Base-by-base conservation (phyloP, 495 filamentous ascomycete genomes). In the Talaromyces adpressus region DNA sequence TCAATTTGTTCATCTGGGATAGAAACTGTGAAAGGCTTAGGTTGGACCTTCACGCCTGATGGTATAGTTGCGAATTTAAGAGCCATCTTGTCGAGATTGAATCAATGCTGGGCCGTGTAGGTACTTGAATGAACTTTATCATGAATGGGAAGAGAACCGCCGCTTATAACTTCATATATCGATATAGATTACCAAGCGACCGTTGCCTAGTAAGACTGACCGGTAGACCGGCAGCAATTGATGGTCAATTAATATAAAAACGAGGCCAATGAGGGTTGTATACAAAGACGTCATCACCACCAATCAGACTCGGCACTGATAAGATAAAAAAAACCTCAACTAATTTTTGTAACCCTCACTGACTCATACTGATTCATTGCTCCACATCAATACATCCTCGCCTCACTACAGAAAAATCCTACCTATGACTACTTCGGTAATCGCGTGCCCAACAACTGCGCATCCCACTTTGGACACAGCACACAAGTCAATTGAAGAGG, bases 1-100 rank as follows among this genome's bases (percentile, higher is more conserved):
- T 70, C 70, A 9, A 87, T 52, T 9, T 81, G 70, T 12, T 72
- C 49, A 20, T 84, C 78, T 0, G 81, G 71, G 25, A 86, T 71
- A 36, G 68, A 61, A 27, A 78, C 70, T 6, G 68, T 75, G 67
- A 81, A 85, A 0, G 79, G 77, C 4, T 65, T 65, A 2, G 70
- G 69, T 4, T 62, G 22, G 18, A 69, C 63, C 16, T 57, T 68
- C 8, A 67, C 71, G 4, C 67, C 66, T 16, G 70, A 64, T 20
- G 75, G 75, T 0, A 73, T 63, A 8, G 67, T 70, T 36, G 63
- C 67, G 52, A 73, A 78, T 25, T 70, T 66, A 1, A 64, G 52
- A 45, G 71, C 64, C 73, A 76, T 75, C 6, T 52, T 59, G 16
- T 18, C 8, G 45, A 20, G 45, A 49, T 49, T 8, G 18, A 20